These are phyloP conservation scores for Sporobolomyces pararoseus DNA, from an alignment of 768 basidiomycete species.

Conservation along the genomic window DNA sequence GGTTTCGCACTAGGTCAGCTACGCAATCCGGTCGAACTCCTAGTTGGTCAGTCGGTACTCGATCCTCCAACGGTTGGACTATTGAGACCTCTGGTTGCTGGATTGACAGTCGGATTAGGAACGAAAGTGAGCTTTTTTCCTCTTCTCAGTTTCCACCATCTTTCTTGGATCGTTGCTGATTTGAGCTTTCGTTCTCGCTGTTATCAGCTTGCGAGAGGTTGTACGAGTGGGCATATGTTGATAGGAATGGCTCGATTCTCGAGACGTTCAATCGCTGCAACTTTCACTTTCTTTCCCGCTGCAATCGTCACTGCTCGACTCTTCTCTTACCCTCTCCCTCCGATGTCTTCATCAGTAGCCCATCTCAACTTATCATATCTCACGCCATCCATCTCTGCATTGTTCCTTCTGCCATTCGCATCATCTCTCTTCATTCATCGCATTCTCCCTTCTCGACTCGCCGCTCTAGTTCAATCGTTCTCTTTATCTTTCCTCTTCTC, in stretches of 20 bases:
- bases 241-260: slow-evolving; percentile 50
- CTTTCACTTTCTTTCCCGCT: slow-evolving; percentile 35
- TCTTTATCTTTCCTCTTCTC: slow-evolving; percentile 47
- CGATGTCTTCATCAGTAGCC: neutral
- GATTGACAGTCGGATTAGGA: slow-evolving; percentile 48
- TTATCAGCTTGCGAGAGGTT: slow-evolving; percentile 49
- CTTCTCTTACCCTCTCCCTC: neutral
- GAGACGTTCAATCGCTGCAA: slow-evolving; percentile 48
- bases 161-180: too few species aligned
- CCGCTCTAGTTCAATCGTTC: slow-evolving; percentile 41
- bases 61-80: slow-evolving; percentile 40
- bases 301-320: slow-evolving; percentile 26
- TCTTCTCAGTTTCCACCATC: neutral
- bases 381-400: neutral
- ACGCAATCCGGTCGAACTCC: neutral
- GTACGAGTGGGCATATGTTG: slow-evolving; percentile 51
- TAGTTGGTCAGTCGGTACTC: slow-evolving; percentile 20
- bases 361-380: neutral
- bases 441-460: neutral
- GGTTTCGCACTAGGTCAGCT: neutral
- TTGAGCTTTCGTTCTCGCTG: neutral
- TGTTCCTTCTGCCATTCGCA: slow-evolving; percentile 2
- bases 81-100: slow-evolving; percentile 39
- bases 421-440: neutral
- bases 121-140: slow-evolving; percentile 47